Base-by-base conservation (phyloP, 2,329 filamentous ascomycete genomes). In the Colletotrichum graminicola region DNA sequence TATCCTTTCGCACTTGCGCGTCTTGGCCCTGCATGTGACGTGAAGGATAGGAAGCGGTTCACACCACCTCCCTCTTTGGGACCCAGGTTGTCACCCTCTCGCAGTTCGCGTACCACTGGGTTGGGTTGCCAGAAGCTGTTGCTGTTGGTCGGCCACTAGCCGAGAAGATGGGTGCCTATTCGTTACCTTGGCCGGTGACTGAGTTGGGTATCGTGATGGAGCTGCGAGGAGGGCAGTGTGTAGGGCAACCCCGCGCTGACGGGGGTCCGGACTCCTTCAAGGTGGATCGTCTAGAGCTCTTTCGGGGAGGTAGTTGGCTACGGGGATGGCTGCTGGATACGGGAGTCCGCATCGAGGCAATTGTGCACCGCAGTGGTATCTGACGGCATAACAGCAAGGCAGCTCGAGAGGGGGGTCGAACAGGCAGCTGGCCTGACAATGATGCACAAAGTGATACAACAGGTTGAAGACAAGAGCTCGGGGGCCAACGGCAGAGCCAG, bases 141-240 rank as follows among this genome's bases (percentile, higher is more conserved):
- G 39, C 43, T 23, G 45, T 32, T 45, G 34, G 18, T 23, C 43
- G 52, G 36, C 23, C 51, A 54, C 59, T 63, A 54, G 43, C 65
- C 59, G 54, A 59, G 43, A 21, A 49, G 26, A 18, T 32, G 54
- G 60, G 54, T 63, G 54, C 65, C 65, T 64, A 36, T 36, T 49
- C 29, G 39, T 41, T 18, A 49, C 23, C 45, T 60, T 63, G 52
- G 49, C 65, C 65, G 66, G 52, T 51, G 65, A 69, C 69, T 72
- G 39, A 47, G 16, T 59, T 43, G 52, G 29, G 47, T 29, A 16
- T 47, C 32, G 39, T 39, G 65, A 55, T 29, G 39, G 39, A 21
- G 47, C 23, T 47, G 41, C 21, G 23, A 34, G 16, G 45, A 21
- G 45, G 26, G 3, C 2, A n/a, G 45, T 62, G 16, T 51, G 34